Base-by-base conservation (phyloP, 1,139 yeast genomes). In the Suhomyces panamericanus region DNA sequence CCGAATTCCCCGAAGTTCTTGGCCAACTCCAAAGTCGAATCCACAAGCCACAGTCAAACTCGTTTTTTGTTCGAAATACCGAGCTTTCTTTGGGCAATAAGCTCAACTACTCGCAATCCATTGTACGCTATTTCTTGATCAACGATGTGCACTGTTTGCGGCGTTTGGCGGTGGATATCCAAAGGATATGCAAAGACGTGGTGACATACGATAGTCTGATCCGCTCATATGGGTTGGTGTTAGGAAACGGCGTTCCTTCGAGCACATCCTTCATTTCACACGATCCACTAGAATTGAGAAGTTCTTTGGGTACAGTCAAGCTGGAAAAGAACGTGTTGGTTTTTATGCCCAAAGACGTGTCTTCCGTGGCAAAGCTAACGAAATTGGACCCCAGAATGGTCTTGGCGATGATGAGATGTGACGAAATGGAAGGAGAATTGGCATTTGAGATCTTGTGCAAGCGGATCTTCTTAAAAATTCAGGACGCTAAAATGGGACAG, bases 401-500 rank as follows among this genome's bases (percentile, higher is more conserved):
- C 3, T 22, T 50, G 24, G 47, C 53, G 9, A 46, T 51, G 34
- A 48, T 54, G 57, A 33, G 47, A 26, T 38, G 49, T 27, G 55
- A 52, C 32, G 55, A 51, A 33, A 41, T 46, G 43, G 57, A 52
- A 39, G 57, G 57, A 5, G 43, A 46, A 30, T 32, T 49, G 22
- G 56, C 54, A 20, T 51, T 52, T 36, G 51, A 49, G 39, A 50
- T 54, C 29, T 37, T 50, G 43, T 44, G 54, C 49, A 54, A 54
- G 41, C 35, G 53, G 17, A 38, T 54, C n/a, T 44, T 54, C 30
- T 43, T 54, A 35, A 50, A 47, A 42, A 51, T 52, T 28, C 52
- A 51, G 30, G 56, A 53, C 14, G 42, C 31, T 3, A 47, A 42
- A 31, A 27, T 35, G 15, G 48, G 31, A 8, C 32, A 31, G 8